phyloP scores from a whole-genome alignment of 179 eudicot genomes.

The Camellia oleifera region DNA sequence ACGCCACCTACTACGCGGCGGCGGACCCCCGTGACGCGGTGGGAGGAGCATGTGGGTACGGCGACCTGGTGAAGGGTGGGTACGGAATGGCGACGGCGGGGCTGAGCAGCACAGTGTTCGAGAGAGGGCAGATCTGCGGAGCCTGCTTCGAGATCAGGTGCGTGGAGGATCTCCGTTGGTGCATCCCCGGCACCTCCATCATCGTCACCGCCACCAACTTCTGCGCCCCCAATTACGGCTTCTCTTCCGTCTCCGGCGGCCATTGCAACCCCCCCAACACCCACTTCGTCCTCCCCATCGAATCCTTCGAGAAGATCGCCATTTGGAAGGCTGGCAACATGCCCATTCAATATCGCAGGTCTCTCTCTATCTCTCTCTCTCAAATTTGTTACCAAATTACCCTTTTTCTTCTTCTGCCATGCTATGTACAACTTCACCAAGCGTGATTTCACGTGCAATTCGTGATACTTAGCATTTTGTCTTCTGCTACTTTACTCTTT shows the following conservation, averaged over 20 bases:
- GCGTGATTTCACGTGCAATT: neutral
- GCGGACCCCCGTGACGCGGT: slow-evolving; percentile 66
- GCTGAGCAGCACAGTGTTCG: slow-evolving; percentile 55
- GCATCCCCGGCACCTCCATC: slow-evolving; percentile 84
- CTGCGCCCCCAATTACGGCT: slow-evolving; percentile 83
- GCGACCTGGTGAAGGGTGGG: slow-evolving; percentile 58
- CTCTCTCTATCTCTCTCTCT: neutral
- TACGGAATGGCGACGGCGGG: slow-evolving; percentile 89
- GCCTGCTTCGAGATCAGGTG: slow-evolving; percentile 84
- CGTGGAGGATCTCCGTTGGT: slow-evolving; percentile 79
- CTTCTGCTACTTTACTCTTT: slow-evolving; percentile 2
- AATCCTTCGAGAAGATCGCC: slow-evolving; percentile 93
- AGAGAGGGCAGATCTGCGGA: slow-evolving; percentile 80
- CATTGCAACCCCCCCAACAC: slow-evolving; percentile 73
- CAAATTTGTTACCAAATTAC: neutral
- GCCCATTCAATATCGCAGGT: slow-evolving; percentile 90
- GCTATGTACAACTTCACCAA: neutral
- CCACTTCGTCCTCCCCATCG: slow-evolving; percentile 89
- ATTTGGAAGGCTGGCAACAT: slow-evolving; percentile 93
- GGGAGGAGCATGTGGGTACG: slow-evolving; percentile 96
- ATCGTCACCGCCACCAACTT: slow-evolving; percentile 86
- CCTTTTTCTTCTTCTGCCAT: neutral
- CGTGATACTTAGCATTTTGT: neutral
- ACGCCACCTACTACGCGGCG: slow-evolving; percentile 88
- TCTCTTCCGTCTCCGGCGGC: slow-evolving; percentile 69